Evolutionary conservation across 2,329 filamentous ascomycete species (phyloP).

Genomic region (Ophiostoma pallidulum): DNA sequence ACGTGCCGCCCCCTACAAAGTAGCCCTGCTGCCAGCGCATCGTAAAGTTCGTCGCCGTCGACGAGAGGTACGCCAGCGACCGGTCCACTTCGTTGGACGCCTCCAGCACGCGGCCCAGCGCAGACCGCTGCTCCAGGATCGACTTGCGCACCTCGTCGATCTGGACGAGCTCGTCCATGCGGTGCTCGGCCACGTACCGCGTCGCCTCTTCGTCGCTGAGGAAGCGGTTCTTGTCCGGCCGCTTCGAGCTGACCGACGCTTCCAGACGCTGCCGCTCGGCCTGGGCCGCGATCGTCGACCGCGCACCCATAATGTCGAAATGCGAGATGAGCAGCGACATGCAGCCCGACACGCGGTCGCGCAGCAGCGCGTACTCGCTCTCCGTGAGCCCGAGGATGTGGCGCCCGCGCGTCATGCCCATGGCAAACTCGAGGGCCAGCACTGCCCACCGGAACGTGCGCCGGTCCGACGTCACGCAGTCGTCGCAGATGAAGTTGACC

Average conservation of each 20-base stretch:
- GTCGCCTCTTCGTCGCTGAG: constrained; percentile 79
- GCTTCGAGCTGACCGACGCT: constrained; percentile 64
- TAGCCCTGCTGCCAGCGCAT: constrained; percentile 98
- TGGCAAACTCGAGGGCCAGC: constrained; percentile 87
- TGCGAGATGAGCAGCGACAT: constrained; percentile 97
- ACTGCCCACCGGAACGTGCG: constrained; percentile 98
- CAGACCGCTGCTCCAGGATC: constrained; percentile 75
- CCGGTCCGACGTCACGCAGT: constrained; percentile 86
- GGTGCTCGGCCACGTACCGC: constrained; percentile 63
- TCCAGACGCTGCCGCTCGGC: constrained; percentile 86
- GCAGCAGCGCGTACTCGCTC: constrained; percentile 72
- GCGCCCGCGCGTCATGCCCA: constrained; percentile 90
- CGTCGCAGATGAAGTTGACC: constrained; percentile 96
- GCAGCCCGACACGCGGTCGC: constrained; percentile 86
- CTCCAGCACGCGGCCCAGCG: constrained; percentile 82
- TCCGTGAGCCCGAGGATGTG: constrained; percentile 89
- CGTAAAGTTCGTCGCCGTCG: constrained; percentile 88
- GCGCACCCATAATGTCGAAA: constrained; percentile 97
- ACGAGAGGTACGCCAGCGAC: constrained; percentile 86
- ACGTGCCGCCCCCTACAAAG: constrained; percentile 92
- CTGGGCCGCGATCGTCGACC: constrained; percentile 86
- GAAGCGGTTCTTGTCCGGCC: constrained; percentile 64
- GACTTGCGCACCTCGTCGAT: constrained; percentile 73
- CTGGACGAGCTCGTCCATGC: constrained; percentile 60
- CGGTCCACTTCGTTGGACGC: constrained; percentile 93